These are phyloP conservation scores for Rhinocladiella mackenziei DNA, from an alignment of 2,329 filamentous ascomycete genomes.

Conservation along the genomic window DNA sequence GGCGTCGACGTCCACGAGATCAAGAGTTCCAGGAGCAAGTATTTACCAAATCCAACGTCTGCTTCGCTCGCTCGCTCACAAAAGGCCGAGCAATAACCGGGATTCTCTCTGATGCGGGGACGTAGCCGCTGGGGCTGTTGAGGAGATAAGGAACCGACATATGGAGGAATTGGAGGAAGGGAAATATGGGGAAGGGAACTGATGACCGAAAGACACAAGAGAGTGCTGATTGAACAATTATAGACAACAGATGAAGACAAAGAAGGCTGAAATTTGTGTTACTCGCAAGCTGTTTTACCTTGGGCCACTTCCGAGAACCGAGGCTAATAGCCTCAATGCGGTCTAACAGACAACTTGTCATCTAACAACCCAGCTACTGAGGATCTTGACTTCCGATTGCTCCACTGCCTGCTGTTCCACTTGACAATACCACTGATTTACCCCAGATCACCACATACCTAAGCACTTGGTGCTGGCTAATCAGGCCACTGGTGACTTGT, in stretches of 20 bases:
- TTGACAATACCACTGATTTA: too few species aligned
- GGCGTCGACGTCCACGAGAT: background rate
- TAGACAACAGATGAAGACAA: background rate
- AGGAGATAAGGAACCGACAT: conserved; percentile 31
- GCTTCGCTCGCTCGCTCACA: conserved; percentile 80
- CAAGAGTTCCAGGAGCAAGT: background rate
- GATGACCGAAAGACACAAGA: background rate
- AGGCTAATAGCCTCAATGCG: conserved; percentile 14
- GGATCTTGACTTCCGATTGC: background rate
- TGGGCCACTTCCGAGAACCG: conserved; percentile 17
- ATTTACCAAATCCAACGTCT: conserved; percentile 69
- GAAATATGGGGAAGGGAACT: background rate
- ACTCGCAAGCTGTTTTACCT: background rate
- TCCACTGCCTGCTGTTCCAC: conserved; percentile 2
- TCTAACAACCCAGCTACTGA: background rate
- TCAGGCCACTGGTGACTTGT: too few species aligned
- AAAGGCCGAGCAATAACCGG: conserved; percentile 56
- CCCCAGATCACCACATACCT: conserved; percentile 2
- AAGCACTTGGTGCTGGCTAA: background rate
- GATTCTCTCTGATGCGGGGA: conserved; percentile 52
- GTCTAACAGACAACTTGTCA: background rate
- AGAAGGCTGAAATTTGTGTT: conserved; percentile 5
- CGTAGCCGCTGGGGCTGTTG: conserved; percentile 32
- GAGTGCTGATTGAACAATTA: conserved; percentile 1
- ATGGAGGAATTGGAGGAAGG: conserved; percentile 1